phyloP scores from a whole-genome alignment of 371 early-diverging fungal genomes.

The Lichtheimia corymbifera region DNA sequence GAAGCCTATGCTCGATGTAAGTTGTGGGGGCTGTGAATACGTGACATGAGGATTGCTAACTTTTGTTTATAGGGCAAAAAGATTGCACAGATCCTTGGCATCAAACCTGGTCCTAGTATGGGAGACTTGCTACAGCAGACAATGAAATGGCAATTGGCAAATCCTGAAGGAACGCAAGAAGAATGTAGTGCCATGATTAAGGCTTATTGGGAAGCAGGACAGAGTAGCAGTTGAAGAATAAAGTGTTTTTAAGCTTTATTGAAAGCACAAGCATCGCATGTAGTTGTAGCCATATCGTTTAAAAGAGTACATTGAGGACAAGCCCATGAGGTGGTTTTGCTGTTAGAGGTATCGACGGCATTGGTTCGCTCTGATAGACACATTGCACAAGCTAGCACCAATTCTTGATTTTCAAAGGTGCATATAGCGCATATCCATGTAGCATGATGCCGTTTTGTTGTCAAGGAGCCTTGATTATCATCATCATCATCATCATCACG shows the following conservation, averaged over 20 bases:
- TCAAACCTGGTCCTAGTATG: conserved; percentile 69
- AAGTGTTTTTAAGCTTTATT: no score
- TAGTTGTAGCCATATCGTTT: background rate
- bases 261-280: conserved; percentile 4
- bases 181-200: conserved; percentile 55
- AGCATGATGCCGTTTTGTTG: background rate
- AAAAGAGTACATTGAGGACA: conserved; percentile 34
- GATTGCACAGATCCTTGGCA: conserved; percentile 54
- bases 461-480: background rate
- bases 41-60: background rate
- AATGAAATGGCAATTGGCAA: conserved; percentile 77
- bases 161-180: conserved; percentile 61
- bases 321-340: conserved; percentile 10
- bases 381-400: conserved; percentile 31
- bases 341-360: background rate
- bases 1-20: conserved; percentile 68
- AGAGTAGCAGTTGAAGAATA: background rate
- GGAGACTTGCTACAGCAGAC: conserved; percentile 52
- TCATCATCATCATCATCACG: background rate
- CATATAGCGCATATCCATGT: conserved; percentile 34
- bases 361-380: conserved; percentile 23
- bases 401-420: conserved; percentile 31
- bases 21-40: conserved; percentile 9
- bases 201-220: conserved; percentile 28
- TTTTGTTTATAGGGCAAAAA: conserved; percentile 56